Conservation (phyloP, 352 stramenopile species). For the Phytophthora fragariae region DNA sequence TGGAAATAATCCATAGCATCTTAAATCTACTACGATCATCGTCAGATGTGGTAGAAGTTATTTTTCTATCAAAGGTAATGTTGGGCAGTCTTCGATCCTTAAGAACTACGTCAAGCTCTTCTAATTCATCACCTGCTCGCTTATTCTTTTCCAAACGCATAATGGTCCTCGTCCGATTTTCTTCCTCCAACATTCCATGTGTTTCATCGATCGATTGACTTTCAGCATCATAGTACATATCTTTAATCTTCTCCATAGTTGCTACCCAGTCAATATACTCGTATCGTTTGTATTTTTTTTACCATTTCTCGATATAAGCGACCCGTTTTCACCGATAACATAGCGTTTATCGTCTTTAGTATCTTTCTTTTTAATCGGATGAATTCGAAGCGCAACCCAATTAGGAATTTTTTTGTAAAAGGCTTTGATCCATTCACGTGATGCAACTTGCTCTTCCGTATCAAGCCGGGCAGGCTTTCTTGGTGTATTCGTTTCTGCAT, state of each 20-base stretch:
- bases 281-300: constrained; percentile 9
- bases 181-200: constrained; percentile 11
- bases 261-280: constrained; percentile 17
- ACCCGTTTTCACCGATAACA: constrained; percentile 7
- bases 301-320: neutral
- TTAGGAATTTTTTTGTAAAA: constrained; percentile 13
- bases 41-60: constrained; percentile 9
- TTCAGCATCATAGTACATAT: constrained; percentile 17
- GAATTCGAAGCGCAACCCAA: constrained; percentile 13
- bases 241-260: constrained; percentile 9
- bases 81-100: constrained; percentile 8
- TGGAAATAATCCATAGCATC: constrained; percentile 16
- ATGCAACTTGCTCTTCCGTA: constrained; percentile 5
- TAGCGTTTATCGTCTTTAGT: constrained; percentile 10
- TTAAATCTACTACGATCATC: constrained; percentile 6
- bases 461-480: constrained; percentile 1
- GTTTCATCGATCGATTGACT: constrained; percentile 19
- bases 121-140: constrained; percentile 3
- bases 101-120: constrained; percentile 4
- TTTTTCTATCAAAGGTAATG: neutral
- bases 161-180: constrained; percentile 13
- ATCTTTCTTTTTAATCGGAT: constrained; percentile 13
- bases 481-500: constrained; percentile 12
- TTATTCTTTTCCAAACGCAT: constrained; percentile 8
- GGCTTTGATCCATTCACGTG: constrained; percentile 6